Evolutionary conservation across 768 basidiomycete species (phyloP), one percentile per base, ranked within the genome.

Genomic region (Hericium rajendrae): DNA sequence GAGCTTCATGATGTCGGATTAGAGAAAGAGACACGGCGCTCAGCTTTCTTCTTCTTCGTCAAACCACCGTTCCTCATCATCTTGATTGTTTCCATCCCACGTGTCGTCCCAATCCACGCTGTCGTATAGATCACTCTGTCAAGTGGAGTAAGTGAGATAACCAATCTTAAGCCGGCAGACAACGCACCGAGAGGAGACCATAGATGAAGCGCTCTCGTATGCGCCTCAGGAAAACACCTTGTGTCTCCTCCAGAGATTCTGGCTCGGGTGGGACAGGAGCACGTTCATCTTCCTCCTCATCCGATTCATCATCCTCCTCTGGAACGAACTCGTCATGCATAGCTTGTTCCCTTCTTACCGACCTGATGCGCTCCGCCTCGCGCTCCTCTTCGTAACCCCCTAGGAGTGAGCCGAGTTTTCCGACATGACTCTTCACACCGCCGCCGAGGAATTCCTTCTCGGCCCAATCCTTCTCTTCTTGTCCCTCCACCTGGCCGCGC

Each of bases 381-480:
- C 91, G 76, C 66, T 89, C 89, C 63, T 88, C 89, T 64, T 91
- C 89, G 64, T 88, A 91, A 6, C 76, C 81, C 3, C 79, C 82
- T 9, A 93, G 70, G 9, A 93, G 71, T 5, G 66, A 67, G 2
- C 82, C 89, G 16, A 91, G 69, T 60, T 86, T 88, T 39, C 88
- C 88, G 11, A 91, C 78, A 59, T 84, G 79, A 60, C 80, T 79
- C 22, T 68, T 69, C 37, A 66, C 70, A 2, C 71, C 71, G 1
- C 83, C 86, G 32, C 72, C 69, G 56, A 91, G 64, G 67, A 92
- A 91, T 18, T 76, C 72, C 16, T 68, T 74, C 54, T 81, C 73
- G 4, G 73, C 88, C 90, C 90, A 93, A 39, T 73, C 73, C 61
- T 73, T 78, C 69, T 93, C 90, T 13, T 90, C 89, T 41, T 71